Evolutionary conservation across 768 basidiomycete genomes (phyloP).

Genomic region (Gyrodon lividus): DNA sequence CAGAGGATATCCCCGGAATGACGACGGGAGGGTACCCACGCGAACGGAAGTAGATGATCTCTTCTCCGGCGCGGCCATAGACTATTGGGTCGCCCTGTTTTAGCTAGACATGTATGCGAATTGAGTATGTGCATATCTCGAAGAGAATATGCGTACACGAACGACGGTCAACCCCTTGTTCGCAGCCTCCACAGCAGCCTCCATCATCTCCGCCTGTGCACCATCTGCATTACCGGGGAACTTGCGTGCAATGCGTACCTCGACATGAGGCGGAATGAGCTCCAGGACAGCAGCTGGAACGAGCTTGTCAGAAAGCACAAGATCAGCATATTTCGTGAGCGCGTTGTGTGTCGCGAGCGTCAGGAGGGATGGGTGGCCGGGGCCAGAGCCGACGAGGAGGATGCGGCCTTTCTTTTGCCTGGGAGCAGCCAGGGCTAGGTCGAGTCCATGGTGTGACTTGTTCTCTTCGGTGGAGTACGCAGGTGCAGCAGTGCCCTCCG

Average conservation of each 20-base stretch:
- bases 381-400: slow-evolving; percentile 89
- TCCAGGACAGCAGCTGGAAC: slow-evolving; percentile 87
- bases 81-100: slow-evolving; percentile 98
- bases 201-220: slow-evolving; percentile 94
- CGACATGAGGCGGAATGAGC: slow-evolving; percentile 69
- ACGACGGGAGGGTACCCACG: slow-evolving; percentile 83
- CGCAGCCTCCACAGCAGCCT: slow-evolving; percentile 83
- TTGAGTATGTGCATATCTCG: not conserved
- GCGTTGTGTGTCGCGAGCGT: slow-evolving; percentile 83
- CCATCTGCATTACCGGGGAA: slow-evolving; percentile 97
- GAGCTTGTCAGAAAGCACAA: slow-evolving; percentile 95
- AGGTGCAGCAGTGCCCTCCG: slow-evolving; percentile 2
- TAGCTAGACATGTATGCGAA: slow-evolving; percentile 45
- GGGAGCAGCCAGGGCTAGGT: slow-evolving; percentile 14
- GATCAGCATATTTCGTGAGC: slow-evolving; percentile 75
- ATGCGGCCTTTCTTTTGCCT: slow-evolving; percentile 59
- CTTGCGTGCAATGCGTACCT: slow-evolving; percentile 90
- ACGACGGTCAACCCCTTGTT: slow-evolving; percentile 80
- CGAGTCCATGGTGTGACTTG: slow-evolving; percentile 32
- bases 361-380: slow-evolving; percentile 90
- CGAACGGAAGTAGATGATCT: slow-evolving; percentile 87
- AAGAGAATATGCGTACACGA: slow-evolving; percentile 49
- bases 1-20: slow-evolving; percentile 88
- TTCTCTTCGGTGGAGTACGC: slow-evolving; percentile 30
- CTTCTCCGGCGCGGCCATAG: slow-evolving; percentile 93